phyloP scores from a whole-genome alignment of 257 asterid species.

The Paraleonurus japonicus region DNA sequence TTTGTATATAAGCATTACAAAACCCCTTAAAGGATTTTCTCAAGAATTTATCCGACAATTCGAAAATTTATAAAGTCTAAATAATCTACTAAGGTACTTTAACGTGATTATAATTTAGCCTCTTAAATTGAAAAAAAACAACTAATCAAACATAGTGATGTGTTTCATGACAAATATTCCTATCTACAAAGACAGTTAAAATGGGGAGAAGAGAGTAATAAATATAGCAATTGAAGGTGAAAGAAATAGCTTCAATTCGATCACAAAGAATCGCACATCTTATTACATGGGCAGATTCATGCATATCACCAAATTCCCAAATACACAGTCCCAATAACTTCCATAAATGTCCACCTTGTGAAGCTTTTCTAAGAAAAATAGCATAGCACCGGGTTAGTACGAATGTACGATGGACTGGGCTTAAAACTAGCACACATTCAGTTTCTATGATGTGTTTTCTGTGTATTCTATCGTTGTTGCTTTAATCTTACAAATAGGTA shows the following conservation, averaged over 20 bases:
- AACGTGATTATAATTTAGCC: no score
- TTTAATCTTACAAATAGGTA: conserved; percentile 86
- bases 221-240: neutral
- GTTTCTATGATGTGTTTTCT: conserved; percentile 22
- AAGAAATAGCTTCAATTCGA: neutral
- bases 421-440: conserved; percentile 1
- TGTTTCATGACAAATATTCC: no score
- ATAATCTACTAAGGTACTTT: no score
- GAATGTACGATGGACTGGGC: conserved; percentile 13
- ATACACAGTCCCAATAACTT: neutral
- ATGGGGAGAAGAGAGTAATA: no score
- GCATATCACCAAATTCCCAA: conserved; percentile 7
- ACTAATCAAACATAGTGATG: no score
- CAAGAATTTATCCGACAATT: no score
- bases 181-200: no score
- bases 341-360: conserved; percentile 3
- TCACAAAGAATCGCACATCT: conserved; percentile 9
- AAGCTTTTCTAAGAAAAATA: conserved; percentile 13
- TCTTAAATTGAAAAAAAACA: no score
- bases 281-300: conserved; percentile 14
- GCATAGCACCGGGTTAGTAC: conserved; percentile 11
- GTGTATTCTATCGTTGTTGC: conserved; percentile 33
- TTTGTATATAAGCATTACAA: no score
- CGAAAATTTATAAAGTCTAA: no score
- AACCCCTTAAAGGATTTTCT: no score